These are phyloP conservation scores for Aspergillus nidulans DNA, from an alignment of 495 filamentous ascomycete species.

Conservation along the genomic window DNA sequence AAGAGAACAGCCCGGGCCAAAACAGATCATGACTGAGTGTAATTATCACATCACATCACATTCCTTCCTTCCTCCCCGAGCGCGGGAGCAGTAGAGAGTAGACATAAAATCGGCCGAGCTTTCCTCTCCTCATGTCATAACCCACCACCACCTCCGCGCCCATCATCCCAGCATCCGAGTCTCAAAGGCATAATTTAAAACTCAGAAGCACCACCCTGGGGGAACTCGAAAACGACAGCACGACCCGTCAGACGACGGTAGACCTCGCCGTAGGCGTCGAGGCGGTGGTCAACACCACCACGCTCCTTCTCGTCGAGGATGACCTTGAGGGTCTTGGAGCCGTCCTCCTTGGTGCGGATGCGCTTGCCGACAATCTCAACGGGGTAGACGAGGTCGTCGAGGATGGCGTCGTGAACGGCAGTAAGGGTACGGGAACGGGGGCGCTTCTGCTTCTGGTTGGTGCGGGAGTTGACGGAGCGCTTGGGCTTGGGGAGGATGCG, in stretches of 20 bases:
- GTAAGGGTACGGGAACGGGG: slow-evolving; percentile 95
- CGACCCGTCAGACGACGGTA: slow-evolving; percentile 95
- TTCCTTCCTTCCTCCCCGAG: slow-evolving; percentile 5
- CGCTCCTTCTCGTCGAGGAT: slow-evolving; percentile 99
- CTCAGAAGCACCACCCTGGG: slow-evolving; percentile 69
- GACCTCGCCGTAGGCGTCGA: slow-evolving; percentile 98
- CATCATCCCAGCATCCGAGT: neutral
- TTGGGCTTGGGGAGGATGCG: slow-evolving; percentile 97
- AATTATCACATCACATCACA: slow-evolving; percentile 18
- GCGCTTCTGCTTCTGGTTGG: slow-evolving; percentile 94
- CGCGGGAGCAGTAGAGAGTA: neutral
- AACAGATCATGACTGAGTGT: slow-evolving; percentile 23
- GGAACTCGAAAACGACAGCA: slow-evolving; percentile 95
- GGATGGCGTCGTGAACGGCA: slow-evolving; percentile 95
- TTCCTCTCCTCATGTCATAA: neutral
- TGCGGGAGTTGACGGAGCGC: slow-evolving; percentile 90
- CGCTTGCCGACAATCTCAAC: slow-evolving; percentile 99
- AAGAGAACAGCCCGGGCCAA: slow-evolving; percentile 16
- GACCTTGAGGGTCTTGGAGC: slow-evolving; percentile 95
- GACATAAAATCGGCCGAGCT: neutral
- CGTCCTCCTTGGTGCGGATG: slow-evolving; percentile 91
- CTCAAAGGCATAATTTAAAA: slow-evolving; percentile 56
- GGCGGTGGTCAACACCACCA: slow-evolving; percentile 94
- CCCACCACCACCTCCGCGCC: neutral
- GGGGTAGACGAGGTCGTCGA: slow-evolving; percentile 94